phyloP scores from a whole-genome alignment of 495 filamentous ascomycete genomes.

The Cenococcum geophilum region DNA sequence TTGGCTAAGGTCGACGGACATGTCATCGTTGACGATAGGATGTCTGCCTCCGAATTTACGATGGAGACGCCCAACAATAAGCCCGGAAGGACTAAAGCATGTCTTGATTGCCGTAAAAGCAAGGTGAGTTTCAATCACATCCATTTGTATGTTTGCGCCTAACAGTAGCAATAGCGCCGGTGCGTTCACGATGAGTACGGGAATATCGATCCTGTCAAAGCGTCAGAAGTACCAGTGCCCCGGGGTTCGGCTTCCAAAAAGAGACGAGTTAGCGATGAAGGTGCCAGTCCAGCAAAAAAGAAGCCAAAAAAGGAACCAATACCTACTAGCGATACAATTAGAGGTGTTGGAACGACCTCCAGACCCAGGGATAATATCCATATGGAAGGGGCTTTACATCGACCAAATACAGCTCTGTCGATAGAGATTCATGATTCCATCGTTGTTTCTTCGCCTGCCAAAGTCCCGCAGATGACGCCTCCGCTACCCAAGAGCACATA shows the following conservation, averaged over 20 bases:
- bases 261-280: constrained; percentile 17
- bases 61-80: constrained; percentile 32
- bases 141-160: constrained; percentile 20
- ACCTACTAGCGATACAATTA: too few species aligned
- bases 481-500: too few species aligned
- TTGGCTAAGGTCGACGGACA: constrained; percentile 16
- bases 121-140: constrained; percentile 46
- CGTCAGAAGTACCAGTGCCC: constrained; percentile 52
- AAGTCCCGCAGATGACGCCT: not conserved
- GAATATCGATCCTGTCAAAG: constrained; percentile 54
- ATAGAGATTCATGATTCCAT: constrained; percentile 8
- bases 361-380: not conserved
- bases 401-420: not conserved
- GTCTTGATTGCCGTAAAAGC: constrained; percentile 61
- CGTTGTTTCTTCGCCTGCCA: not conserved
- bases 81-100: constrained; percentile 52
- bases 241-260: constrained; percentile 47
- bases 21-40: constrained; percentile 17
- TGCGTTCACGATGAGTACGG: constrained; percentile 62
- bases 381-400: not conserved
- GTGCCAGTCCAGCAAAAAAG: constrained; percentile 6
- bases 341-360: too few species aligned
- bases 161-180: constrained; percentile 47
- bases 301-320: not conserved
- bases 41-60: constrained; percentile 21